A percentile compares a stretch with the other conserved stretches of the same genome.
phyloP scores from a whole-genome alignment of 2,329 filamentous ascomycete genomes.

The Cercospora janseana region DNA sequence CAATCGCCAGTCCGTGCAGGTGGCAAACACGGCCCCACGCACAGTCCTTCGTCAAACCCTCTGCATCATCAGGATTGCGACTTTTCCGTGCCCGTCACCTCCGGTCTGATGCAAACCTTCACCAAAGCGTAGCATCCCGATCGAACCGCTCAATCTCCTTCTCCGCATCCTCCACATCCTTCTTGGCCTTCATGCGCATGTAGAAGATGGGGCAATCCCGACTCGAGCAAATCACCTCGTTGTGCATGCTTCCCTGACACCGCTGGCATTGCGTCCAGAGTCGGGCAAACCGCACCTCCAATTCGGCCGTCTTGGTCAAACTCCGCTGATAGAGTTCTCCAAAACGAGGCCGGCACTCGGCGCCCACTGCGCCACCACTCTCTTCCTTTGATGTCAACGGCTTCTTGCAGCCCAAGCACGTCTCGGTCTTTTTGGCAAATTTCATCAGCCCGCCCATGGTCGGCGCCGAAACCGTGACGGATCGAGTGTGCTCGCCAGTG shows the following conservation, averaged over 20 bases:
- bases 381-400: slow-evolving; percentile 79
- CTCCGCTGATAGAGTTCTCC: slow-evolving; percentile 94
- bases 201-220: slow-evolving; percentile 99
- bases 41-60: not conserved
- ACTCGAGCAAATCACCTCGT: slow-evolving; percentile 94
- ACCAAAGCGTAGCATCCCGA: slow-evolving; percentile 72
- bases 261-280: slow-evolving; percentile 98
- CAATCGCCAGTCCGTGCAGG: no score
- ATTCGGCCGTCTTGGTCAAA: slow-evolving; percentile 79
- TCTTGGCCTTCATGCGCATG: slow-evolving; percentile 99
- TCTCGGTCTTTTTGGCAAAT: slow-evolving; percentile 95
- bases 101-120: slow-evolving; percentile 6
- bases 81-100: not conserved
- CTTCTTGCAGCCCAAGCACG: slow-evolving; percentile 99
- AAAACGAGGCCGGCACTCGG: slow-evolving; percentile 77
- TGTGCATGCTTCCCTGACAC: slow-evolving; percentile 96
- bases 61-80: not conserved
- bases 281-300: slow-evolving; percentile 87
- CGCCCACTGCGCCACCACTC: slow-evolving; percentile 80
- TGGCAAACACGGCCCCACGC: not conserved
- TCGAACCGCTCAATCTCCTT: slow-evolving; percentile 91
- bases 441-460: slow-evolving; percentile 95
- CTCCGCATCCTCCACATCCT: slow-evolving; percentile 92
- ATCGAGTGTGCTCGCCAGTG: slow-evolving; percentile 90
- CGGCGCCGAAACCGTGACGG: slow-evolving; percentile 87